Evolutionary conservation across 176 grass and related monocot species (phyloP).

Genomic region (Oryza meyeriana): DNA sequence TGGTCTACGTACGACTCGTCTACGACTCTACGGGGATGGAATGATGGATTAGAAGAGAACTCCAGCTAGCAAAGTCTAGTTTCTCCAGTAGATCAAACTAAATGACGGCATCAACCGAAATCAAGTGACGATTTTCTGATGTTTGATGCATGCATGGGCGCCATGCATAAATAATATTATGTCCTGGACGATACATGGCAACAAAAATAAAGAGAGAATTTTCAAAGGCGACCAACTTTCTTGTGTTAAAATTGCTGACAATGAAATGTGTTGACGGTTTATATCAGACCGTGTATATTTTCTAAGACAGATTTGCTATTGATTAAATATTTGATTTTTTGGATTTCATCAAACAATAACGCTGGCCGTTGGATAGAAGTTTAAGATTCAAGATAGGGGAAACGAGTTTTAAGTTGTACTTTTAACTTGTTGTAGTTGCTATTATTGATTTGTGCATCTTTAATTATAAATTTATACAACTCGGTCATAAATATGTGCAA

Average conservation of each 20-base stretch:
- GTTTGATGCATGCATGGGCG: neutral
- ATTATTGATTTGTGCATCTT: no score
- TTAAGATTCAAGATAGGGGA: no score
- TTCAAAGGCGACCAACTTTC: neutral
- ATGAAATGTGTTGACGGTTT: neutral
- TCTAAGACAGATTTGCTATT: no score
- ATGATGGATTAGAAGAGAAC: neutral
- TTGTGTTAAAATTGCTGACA: neutral
- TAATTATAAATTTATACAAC: no score
- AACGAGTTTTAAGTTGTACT: no score
- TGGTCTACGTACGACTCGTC: no score
- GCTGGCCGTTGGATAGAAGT: no score
- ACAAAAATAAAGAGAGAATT: neutral
- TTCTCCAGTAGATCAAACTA: neutral
- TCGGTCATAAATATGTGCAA: no score
- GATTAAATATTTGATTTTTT: no score
- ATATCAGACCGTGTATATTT: neutral
- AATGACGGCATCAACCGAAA: neutral
- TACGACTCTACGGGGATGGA: no score
- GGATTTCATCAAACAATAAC: no score
- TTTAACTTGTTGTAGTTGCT: no score
- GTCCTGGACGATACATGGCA: neutral
- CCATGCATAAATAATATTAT: neutral
- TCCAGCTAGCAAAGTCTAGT: neutral
- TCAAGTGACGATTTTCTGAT: neutral